These are phyloP conservation scores for Acer negundo DNA, from an alignment of 345 rosid species.

Conservation along the genomic window DNA sequence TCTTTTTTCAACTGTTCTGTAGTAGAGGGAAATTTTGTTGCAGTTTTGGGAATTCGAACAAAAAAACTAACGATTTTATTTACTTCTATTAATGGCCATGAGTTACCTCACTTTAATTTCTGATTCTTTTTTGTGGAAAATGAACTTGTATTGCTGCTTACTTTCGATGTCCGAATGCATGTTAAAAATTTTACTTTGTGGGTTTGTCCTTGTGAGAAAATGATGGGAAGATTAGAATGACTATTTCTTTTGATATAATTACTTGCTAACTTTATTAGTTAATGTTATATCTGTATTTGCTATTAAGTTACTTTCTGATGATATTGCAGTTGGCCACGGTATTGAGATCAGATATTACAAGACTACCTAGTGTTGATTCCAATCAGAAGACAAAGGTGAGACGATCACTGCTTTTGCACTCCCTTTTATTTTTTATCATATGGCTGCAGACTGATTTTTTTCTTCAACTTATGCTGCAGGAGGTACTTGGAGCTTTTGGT, in stretches of 20 bases:
- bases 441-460: conserved; percentile 31
- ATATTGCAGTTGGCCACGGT: conserved; percentile 36
- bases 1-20: too few relatives aligned
- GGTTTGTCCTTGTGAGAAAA: neutral
- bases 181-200: neutral
- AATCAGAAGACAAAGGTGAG: conserved; percentile 35
- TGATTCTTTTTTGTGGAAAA: neutral
- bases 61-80: too few relatives aligned
- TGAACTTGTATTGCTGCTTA: neutral
- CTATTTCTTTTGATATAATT: neutral
- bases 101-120: neutral
- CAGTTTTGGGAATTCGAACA: neutral
- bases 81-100: neutral
- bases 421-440: conserved; percentile 10
- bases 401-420: neutral
- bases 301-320: conserved; percentile 15
- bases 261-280: neutral
- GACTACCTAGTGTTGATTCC: conserved; percentile 28
- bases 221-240: neutral
- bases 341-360: conserved; percentile 23
- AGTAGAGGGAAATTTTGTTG: neutral
- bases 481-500: conserved; percentile 51
- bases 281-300: neutral
- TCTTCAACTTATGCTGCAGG: conserved; percentile 45
- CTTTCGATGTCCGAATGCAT: neutral